Conservation (phyloP, 208 protist genomes). For the Acanthamoeba lenticulata region DNA sequence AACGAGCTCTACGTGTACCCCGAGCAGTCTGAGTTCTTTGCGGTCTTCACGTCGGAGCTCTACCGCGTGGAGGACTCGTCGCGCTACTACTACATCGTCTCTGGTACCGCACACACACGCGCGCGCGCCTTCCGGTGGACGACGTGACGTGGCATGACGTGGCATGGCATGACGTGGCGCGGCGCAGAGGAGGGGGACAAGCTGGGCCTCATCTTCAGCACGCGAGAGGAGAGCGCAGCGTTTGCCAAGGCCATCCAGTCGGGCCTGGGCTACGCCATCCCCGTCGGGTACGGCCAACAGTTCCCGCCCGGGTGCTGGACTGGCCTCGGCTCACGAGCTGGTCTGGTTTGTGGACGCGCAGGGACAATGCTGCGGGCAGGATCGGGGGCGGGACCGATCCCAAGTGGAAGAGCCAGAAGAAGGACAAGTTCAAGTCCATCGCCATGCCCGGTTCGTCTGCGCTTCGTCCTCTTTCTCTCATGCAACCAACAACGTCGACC, state of each 20-base stretch:
- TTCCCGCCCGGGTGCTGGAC: background rate
- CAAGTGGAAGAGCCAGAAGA: slow-evolving; percentile 58
- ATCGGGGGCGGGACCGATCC: background rate
- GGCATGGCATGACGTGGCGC: background rate
- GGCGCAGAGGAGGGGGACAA: slow-evolving; percentile 21
- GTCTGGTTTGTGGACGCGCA: background rate
- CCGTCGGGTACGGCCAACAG: background rate
- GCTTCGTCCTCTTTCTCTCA: background rate
- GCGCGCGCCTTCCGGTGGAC: background rate
- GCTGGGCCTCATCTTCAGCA: slow-evolving; percentile 42
- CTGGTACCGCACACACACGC: background rate
- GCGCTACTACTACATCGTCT: slow-evolving; percentile 41
- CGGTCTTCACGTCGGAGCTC: slow-evolving; percentile 40
- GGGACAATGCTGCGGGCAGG: background rate
- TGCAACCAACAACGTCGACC: too few relatives aligned
- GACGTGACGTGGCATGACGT: background rate
- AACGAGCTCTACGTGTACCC: slow-evolving; percentile 63
- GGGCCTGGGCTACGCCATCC: slow-evolving; percentile 19
- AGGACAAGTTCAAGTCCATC: background rate
- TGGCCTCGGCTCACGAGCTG: background rate
- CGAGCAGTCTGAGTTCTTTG: slow-evolving; percentile 20
- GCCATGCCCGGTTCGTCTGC: background rate
- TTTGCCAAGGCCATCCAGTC: background rate
- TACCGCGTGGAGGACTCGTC: slow-evolving; percentile 48
- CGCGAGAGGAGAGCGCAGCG: slow-evolving; percentile 14